Base-by-base conservation (phyloP, 164 flowering plant genomes). In the Stephania japonica region DNA sequence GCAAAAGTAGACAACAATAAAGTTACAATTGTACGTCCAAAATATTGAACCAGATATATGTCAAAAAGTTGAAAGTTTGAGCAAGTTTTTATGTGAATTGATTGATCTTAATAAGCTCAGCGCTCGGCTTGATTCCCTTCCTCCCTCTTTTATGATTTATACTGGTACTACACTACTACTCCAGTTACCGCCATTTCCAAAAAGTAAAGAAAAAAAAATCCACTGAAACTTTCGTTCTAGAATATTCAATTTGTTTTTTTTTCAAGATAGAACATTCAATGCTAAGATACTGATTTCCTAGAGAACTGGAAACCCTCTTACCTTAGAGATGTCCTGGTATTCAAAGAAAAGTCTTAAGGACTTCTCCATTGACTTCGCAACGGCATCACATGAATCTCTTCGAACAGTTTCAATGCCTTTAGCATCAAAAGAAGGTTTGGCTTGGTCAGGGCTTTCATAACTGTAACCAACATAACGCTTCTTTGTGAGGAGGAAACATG, bases 391-490 rank as follows among this genome's bases (percentile, higher is more conserved):
- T 9, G 97, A 85, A 80, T 95, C 99, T 80, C 99, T 87, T 42
- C 99, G 87, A 8, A 95, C 98, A 26, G 99, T 95, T 84, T 95
- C 99, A 79, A 95, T 91, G 62, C 99, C 99, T 85, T 95, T 91
- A 53, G 99, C 98, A 85, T 91, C 97, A 87, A 96, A 96, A 1
- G 77, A 19, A 24, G 97, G 97, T 68, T 84, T 84, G 44, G 18
- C 69, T 79, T 96, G 98, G 43, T 89, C 88, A 72, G 88, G 86
- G 74, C 80, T 90, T 82, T 93, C 99, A 76, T 91, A 95, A 67
- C 99, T 95, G 80, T 89, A 95, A 41, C 99, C 99, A 81, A 93
- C 98, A 86, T 96, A 96, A 14, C 97, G 93, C 75, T 93, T 93
- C 85, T 93, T 96, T 32, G 98, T 91, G 69, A 93, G 88, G 61